phyloP scores from a whole-genome alignment of 2,329 filamentous ascomycete genomes.

The Pyricularia sp. region DNA sequence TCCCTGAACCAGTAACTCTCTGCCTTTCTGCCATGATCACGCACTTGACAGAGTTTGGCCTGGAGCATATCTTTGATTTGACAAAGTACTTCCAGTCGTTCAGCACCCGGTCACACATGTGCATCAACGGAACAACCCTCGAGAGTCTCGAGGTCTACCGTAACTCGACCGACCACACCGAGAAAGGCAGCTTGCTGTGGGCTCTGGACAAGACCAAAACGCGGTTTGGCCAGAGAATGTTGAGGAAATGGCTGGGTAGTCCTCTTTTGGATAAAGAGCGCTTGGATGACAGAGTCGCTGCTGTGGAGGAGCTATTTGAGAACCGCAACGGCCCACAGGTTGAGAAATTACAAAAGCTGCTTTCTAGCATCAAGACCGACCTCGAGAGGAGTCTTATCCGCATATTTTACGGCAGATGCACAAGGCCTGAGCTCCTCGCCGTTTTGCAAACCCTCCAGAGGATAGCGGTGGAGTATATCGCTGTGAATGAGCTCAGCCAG shows the following conservation, averaged over 20 bases:
- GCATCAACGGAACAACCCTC: slow-evolving; percentile 88
- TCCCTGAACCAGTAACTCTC: slow-evolving; percentile 79
- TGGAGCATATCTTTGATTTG: slow-evolving; percentile 91
- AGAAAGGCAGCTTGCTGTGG: slow-evolving; percentile 91
- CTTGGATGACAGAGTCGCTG: slow-evolving; percentile 70
- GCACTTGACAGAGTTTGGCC: slow-evolving; percentile 81
- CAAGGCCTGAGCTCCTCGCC: slow-evolving; percentile 74
- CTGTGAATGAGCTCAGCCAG: slow-evolving; percentile 54
- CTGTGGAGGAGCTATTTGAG: slow-evolving; percentile 77
- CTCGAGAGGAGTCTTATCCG: slow-evolving; percentile 88
- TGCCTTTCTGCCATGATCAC: slow-evolving; percentile 96
- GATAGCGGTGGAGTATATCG: slow-evolving; percentile 67
- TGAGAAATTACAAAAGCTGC: slow-evolving; percentile 63
- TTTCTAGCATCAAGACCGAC: slow-evolving; percentile 66
- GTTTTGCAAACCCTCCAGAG: slow-evolving; percentile 79
- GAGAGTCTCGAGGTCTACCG: slow-evolving; percentile 93
- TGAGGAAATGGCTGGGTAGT: slow-evolving; percentile 91
- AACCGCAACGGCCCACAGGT: slow-evolving; percentile 56
- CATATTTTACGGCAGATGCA: slow-evolving; percentile 96
- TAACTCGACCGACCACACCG: slow-evolving; percentile 79
- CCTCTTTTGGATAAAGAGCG: slow-evolving; percentile 69
- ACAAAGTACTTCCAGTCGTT: slow-evolving; percentile 98
- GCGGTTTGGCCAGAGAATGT: slow-evolving; percentile 74
- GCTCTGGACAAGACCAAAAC: slow-evolving; percentile 88
- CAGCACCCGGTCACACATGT: slow-evolving; percentile 88